phyloP scores from a whole-genome alignment of 169 alveolate species.

The Plasmodium vivax region DNA sequence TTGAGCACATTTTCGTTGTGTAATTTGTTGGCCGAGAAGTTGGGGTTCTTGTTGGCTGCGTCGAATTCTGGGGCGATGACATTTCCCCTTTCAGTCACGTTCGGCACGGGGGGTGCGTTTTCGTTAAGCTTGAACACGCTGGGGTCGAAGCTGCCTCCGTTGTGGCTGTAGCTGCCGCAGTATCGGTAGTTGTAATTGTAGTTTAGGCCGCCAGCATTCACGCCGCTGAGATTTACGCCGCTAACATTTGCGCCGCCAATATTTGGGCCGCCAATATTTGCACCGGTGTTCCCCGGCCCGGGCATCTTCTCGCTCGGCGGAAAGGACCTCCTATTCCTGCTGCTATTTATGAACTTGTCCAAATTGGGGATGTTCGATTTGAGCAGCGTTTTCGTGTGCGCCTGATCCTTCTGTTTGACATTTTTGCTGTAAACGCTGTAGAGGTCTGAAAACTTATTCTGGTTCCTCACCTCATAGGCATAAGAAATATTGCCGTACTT shows the following conservation, averaged over 20 bases:
- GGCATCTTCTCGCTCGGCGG: not conserved
- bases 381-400: not conserved
- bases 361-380: conserved; percentile 5
- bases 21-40: not conserved
- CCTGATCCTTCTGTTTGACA: conserved; percentile 14
- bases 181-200: not conserved
- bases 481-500: not conserved
- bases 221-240: not conserved
- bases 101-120: not conserved
- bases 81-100: not conserved
- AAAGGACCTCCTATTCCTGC: not conserved
- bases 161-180: not conserved
- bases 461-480: not conserved
- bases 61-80: not conserved
- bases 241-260: no score
- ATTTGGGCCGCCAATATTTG: no score
- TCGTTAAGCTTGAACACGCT: not conserved
- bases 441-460: not conserved
- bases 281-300: not conserved
- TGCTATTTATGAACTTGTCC: conserved; percentile 15
- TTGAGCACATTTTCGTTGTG: not conserved
- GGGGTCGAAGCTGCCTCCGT: not conserved
- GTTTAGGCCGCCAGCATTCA: not conserved
- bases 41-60: not conserved
- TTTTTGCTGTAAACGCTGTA: not conserved